phyloP scores from a whole-genome alignment of 768 basidiomycete genomes.

The Mycena latifolia region DNA sequence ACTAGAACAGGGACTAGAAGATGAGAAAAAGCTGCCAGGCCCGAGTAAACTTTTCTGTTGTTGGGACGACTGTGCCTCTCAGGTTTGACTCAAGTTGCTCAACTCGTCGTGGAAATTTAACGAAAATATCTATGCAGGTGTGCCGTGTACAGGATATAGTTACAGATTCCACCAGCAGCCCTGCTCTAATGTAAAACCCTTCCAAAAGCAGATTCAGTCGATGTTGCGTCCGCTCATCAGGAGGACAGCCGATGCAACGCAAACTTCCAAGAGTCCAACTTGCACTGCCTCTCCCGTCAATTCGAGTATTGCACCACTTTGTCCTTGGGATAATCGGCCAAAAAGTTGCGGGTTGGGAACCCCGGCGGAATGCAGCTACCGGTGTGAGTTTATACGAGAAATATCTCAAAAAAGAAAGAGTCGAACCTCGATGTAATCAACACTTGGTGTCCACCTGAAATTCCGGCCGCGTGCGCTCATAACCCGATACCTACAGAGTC shows the following conservation, averaged over 20 bases:
- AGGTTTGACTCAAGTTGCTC: no score
- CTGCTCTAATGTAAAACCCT: no score
- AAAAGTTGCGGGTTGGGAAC: conserved; percentile 23
- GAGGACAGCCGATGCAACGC: conserved; percentile 15
- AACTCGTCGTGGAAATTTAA: no score
- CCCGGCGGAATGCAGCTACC: conserved; percentile 16
- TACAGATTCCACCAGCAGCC: no score
- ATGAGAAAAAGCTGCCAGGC: no score
- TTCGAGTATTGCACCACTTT: conserved; percentile 19
- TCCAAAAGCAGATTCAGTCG: not conserved
- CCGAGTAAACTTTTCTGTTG: no score
- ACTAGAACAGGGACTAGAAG: no score
- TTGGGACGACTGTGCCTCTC: no score
- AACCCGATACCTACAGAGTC: conserved; percentile 13
- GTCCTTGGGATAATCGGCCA: conserved; percentile 20
- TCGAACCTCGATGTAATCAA: conserved; percentile 23
- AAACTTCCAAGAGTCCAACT: conserved; percentile 26
- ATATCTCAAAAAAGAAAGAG: not conserved
- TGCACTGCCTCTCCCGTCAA: conserved; percentile 23
- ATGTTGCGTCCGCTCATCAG: conserved; percentile 29
- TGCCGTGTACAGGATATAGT: no score
- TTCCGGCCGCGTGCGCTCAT: conserved; percentile 21
- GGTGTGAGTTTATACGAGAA: not conserved
- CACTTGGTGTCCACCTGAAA: conserved; percentile 24
- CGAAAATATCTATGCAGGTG: no score